Evolutionary conservation across 805 yeast species (phyloP).

Genomic region (Starmerella khaoyaiensis): DNA sequence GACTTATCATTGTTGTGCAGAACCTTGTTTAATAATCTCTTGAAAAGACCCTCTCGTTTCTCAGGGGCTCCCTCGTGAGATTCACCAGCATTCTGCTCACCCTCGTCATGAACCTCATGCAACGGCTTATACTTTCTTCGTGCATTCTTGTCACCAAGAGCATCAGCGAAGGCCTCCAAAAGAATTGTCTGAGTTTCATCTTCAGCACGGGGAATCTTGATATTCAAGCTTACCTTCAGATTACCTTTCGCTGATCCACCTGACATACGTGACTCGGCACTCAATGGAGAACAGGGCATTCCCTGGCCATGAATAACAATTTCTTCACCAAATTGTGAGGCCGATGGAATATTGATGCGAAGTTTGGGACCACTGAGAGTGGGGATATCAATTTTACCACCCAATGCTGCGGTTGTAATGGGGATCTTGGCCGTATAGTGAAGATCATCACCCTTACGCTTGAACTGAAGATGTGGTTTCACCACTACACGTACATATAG

Average conservation of each 20-base stretch:
- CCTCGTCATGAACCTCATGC: conserved; percentile 21
- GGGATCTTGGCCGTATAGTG: conserved; percentile 56
- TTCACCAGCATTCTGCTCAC: neutral
- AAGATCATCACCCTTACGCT: conserved; percentile 54
- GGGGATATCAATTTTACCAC: conserved; percentile 84
- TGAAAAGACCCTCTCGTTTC: conserved; percentile 25
- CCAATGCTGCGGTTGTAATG: conserved; percentile 92
- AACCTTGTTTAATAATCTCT: conserved; percentile 27
- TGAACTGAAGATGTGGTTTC: conserved; percentile 56
- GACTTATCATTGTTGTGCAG: conserved; percentile 21
- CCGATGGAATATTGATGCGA: conserved; percentile 68
- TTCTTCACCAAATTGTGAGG: conserved; percentile 64
- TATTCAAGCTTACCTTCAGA: conserved; percentile 58
- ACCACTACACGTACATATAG: conserved; percentile 71
- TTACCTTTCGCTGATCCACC: conserved; percentile 56
- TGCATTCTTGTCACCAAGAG: conserved; percentile 69
- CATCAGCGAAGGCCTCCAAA: conserved; percentile 88
- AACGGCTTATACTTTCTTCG: conserved; percentile 40
- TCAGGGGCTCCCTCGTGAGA: neutral
- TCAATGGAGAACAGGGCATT: conserved; percentile 39
- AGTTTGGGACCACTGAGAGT: conserved; percentile 62
- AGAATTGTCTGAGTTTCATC: conserved; percentile 78
- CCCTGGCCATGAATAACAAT: conserved; percentile 79
- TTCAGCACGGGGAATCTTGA: conserved; percentile 59
- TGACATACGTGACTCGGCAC: conserved; percentile 8